Evolutionary conservation across 345 rosid genomes (phyloP), one percentile per base, ranked within the genome.

Genomic region (Lumnitzera littorea): DNA sequence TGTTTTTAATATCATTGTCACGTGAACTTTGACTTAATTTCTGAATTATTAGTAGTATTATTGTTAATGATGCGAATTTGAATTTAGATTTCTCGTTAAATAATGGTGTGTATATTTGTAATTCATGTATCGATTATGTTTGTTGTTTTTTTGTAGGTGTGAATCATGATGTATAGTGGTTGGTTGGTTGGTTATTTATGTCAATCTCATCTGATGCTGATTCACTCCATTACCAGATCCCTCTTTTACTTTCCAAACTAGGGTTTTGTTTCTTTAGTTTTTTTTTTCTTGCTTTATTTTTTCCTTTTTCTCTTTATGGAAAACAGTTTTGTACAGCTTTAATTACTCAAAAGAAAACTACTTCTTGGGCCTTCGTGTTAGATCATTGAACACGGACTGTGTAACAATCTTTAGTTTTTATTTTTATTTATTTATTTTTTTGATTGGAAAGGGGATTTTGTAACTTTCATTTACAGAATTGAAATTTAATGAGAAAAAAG

Each of bases 61-160:
- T 46, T 52, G 12, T 15, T 23, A 15, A 13, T 51, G 50, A 24
- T 24, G 15, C 41, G 47, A 24, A 8, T 24, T n/a, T 31, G 24
- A 49, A 51, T 24, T 27, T 27, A 5, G 5, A 27, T 27, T 31
- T 20, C 52, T 3, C 47, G 49, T 46, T 23, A 12, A 53, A 46
- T 54, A 27, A n/a, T 60, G 61, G 23, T 54, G 46, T 20, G 17
- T 11, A 46, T 31, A 46, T 60, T n/a, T 51, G 48, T 49, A 16
- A 67, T 67, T 66, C 64, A 67, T 60, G 64, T 43, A 48, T 29
- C 55, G 49, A 57, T 43, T 58, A 46, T 50, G 11, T 60, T 46
- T 25, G 48, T 24, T 53, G 10, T 47, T 67, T 29, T 57, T 50
- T 67, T 67, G 70, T 67, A 59, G 70, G 70, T 67, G 15, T 67